Evolutionary conservation across 257 asterid species (phyloP).

Genomic region (Asclepias syriaca): DNA sequence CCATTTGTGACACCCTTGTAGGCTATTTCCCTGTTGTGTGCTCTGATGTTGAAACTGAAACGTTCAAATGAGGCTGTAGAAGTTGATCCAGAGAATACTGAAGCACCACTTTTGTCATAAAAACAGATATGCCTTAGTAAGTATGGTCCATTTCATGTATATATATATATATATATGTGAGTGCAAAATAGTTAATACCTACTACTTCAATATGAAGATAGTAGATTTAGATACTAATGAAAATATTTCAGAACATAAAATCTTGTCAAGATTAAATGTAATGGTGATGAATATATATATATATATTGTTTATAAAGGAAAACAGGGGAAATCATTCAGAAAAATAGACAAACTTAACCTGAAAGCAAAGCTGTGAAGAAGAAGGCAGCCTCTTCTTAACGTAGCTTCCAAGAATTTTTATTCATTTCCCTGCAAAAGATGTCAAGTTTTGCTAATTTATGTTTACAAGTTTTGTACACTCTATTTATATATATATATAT

Average conservation of each 20-base stretch:
- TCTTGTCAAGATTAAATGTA: no score
- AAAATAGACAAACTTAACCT: constrained; percentile 4
- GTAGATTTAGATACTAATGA: no score
- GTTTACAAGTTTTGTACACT: no score
- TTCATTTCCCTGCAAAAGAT: constrained; percentile 5
- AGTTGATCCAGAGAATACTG: constrained; percentile 39
- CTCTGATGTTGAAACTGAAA: constrained; percentile 52
- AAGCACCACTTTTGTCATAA: constrained; percentile 65
- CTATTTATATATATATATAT: no score
- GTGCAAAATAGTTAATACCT: no score
- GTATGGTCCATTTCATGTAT: no score
- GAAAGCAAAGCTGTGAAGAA: constrained; percentile 11
- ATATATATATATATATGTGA: no score
- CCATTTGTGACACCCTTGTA: constrained; percentile 11
- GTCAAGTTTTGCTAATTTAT: constrained; percentile 1
- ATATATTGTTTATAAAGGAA: no score
- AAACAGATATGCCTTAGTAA: background rate
- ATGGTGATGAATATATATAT: no score
- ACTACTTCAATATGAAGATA: no score
- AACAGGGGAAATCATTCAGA: background rate
- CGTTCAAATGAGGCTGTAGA: constrained; percentile 28
- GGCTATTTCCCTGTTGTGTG: constrained; percentile 57
- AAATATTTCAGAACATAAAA: no score
- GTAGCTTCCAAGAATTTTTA: constrained; percentile 28
- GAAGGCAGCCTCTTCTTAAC: constrained; percentile 16